Conservation (phyloP, 305 asterid species). For the Fraxinus ornus region DNA sequence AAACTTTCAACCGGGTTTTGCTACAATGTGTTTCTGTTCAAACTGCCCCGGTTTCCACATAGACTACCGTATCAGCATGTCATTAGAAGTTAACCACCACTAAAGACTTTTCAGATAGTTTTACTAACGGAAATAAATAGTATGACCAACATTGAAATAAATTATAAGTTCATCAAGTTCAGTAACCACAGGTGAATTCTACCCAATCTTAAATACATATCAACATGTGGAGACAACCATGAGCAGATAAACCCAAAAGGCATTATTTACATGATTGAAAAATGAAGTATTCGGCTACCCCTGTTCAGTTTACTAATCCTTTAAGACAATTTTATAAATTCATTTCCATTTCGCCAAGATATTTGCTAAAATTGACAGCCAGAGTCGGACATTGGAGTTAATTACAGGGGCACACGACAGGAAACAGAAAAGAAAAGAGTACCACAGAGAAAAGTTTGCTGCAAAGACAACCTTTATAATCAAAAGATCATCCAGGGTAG, state of each 20-base stretch:
- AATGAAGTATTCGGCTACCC: neutral
- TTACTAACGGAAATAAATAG: neutral
- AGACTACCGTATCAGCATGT: neutral
- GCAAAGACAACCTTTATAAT: constrained; percentile 22
- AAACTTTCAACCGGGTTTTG: neutral
- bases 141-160: neutral
- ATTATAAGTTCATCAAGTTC: neutral
- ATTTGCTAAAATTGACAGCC: constrained; percentile 17
- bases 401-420: constrained; percentile 21
- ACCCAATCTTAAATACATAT: neutral
- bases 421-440: neutral
- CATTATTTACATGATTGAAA: too few relatives aligned
- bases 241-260: neutral
- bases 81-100: neutral
- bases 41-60: neutral
- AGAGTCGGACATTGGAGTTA: constrained; percentile 7
- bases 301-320: neutral
- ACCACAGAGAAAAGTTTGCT: neutral
- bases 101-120: neutral
- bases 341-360: constrained; percentile 15
- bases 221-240: neutral
- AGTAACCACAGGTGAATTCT: neutral
- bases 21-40: too few relatives aligned
- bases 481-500: constrained; percentile 33
- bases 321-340: neutral